These are phyloP conservation scores for Collybia nuda DNA, from an alignment of 768 basidiomycete genomes.

Conservation along the genomic window DNA sequence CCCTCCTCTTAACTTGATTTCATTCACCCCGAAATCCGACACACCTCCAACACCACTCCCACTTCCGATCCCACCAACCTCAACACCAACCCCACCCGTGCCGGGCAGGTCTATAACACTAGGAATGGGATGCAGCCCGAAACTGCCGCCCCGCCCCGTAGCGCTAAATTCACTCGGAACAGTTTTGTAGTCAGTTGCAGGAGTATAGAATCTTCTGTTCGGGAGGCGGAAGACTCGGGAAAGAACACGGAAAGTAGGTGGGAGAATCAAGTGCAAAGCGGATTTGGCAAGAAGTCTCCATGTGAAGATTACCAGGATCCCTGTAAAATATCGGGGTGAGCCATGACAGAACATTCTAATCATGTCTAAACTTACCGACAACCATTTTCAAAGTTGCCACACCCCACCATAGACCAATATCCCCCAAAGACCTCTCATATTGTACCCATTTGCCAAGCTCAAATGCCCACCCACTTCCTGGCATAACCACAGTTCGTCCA, in stretches of 20 bases:
- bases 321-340: constrained; percentile 29
- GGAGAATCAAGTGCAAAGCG: constrained; percentile 68
- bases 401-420: constrained; percentile 45
- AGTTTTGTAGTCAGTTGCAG: constrained; percentile 83
- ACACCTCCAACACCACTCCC: constrained; percentile 24
- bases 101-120: constrained; percentile 80
- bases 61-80: constrained; percentile 44
- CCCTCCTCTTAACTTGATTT: constrained; percentile 61
- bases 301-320: constrained; percentile 74
- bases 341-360: neutral
- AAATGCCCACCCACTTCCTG: constrained; percentile 50
- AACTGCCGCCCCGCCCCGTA: constrained; percentile 18
- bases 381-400: constrained; percentile 47
- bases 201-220: constrained; percentile 83
- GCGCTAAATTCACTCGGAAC: constrained; percentile 56
- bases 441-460: constrained; percentile 30
- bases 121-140: constrained; percentile 70
- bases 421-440: constrained; percentile 35
- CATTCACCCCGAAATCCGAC: constrained; percentile 36
- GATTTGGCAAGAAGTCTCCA: constrained; percentile 91
- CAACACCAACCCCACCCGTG: constrained; percentile 40
- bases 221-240: constrained; percentile 72
- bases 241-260: constrained; percentile 80
- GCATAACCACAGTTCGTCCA: constrained; percentile 41
- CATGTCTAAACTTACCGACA: constrained; percentile 30